These are phyloP conservation scores for Suillus spraguei DNA, from an alignment of 768 basidiomycete species.

Conservation along the genomic window DNA sequence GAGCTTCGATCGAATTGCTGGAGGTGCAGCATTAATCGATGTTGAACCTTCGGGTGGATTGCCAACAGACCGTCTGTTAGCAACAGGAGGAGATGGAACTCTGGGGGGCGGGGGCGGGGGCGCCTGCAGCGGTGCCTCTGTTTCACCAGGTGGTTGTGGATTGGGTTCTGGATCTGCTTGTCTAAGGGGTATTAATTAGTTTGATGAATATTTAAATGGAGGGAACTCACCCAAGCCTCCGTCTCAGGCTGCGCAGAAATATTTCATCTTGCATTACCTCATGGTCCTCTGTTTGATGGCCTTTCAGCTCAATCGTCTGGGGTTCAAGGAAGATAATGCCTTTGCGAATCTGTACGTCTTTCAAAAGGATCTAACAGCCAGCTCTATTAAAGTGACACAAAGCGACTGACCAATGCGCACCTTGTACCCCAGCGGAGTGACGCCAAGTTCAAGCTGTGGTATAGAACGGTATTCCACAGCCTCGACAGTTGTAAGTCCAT, in stretches of 20 bases:
- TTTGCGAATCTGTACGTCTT: constrained; percentile 63
- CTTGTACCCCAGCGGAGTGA: constrained; percentile 83
- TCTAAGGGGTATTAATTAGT: constrained; percentile 16
- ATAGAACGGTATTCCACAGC: constrained; percentile 81
- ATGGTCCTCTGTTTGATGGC: constrained; percentile 64
- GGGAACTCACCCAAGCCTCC: constrained; percentile 65
- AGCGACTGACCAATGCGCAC: constrained; percentile 38
- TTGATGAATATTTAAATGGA: neutral
- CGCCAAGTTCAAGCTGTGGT: constrained; percentile 66
- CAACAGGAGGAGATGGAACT: neutral
- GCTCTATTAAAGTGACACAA: constrained; percentile 3
- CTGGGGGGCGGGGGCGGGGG: neutral
- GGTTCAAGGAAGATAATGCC: constrained; percentile 84
- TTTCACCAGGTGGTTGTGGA: neutral
- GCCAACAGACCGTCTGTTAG: constrained; percentile 3
- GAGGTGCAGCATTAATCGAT: neutral
- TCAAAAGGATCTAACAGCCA: constrained; percentile 60
- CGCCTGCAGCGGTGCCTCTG: neutral
- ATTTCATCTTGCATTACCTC: constrained; percentile 56
- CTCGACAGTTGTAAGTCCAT: constrained; percentile 67
- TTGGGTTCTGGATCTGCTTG: constrained; percentile 29
- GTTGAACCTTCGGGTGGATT: neutral
- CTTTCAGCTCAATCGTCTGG: constrained; percentile 57
- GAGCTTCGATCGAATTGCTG: neutral
- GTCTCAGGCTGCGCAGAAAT: constrained; percentile 63